These are phyloP conservation scores for Paecilomyces sp. DNA, from an alignment of 2,329 filamentous ascomycete species.

Conservation along the genomic window DNA sequence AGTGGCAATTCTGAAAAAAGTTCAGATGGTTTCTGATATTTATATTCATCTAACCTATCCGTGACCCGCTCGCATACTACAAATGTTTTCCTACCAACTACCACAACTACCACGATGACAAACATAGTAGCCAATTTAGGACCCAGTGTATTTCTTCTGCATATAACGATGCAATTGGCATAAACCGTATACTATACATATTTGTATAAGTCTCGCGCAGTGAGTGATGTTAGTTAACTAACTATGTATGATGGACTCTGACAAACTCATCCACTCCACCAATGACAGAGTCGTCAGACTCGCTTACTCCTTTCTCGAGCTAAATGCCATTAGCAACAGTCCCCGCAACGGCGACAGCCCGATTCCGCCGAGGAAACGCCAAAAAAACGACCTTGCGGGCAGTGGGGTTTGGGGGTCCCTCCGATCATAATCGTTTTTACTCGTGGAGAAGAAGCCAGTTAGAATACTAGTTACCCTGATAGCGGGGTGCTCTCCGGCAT, in stretches of 20 bases:
- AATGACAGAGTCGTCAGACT: not conserved
- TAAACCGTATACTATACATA: too few species aligned
- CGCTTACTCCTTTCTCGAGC: not conserved
- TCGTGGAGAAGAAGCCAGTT: not conserved
- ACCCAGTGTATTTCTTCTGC: too few species aligned
- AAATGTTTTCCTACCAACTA: too few species aligned
- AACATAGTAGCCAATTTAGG: too few species aligned
- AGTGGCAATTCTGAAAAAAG: too few species aligned
- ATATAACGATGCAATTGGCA: too few species aligned
- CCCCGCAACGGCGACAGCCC: conserved; percentile 1
- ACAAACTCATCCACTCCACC: not conserved
- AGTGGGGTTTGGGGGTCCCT: not conserved
- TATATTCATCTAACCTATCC: too few species aligned
- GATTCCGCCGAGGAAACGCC: not conserved
- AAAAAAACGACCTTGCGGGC: not conserved
- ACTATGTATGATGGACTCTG: not conserved
- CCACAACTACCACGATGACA: too few species aligned
- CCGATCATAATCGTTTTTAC: not conserved
- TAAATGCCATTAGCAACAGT: not conserved
- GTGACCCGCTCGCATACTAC: too few species aligned
- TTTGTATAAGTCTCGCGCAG: too few species aligned
- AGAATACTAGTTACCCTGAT: not conserved
- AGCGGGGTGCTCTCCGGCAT: not conserved
- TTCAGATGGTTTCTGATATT: too few species aligned
- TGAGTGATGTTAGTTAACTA: too few species aligned